phyloP scores from a whole-genome alignment of 2,329 filamentous ascomycete genomes.

The Fusarium compactum region DNA sequence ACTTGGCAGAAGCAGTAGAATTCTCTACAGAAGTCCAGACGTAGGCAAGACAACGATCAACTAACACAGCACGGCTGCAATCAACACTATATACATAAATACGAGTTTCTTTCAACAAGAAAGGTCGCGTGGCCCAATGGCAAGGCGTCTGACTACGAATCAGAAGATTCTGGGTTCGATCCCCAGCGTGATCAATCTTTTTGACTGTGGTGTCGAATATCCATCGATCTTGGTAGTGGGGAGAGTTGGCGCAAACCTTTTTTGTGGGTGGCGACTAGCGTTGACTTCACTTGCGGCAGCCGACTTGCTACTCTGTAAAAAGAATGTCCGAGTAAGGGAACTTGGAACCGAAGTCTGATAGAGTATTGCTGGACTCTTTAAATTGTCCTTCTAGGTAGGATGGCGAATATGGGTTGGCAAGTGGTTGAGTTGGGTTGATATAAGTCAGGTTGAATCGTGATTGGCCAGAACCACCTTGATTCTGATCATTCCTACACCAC shows the following conservation, averaged over 20 bases:
- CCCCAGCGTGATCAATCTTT: constrained; percentile 41
- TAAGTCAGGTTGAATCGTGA: background rate
- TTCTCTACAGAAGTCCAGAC: background rate
- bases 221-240: background rate
- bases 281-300: background rate
- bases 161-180: constrained; percentile 52
- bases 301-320: too few species aligned
- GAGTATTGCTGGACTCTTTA: background rate
- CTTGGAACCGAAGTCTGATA: too few species aligned
- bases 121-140: constrained; percentile 48
- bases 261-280: background rate
- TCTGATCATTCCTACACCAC: background rate
- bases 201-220: background rate
- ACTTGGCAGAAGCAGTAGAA: background rate
- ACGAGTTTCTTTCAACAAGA: rapidly evolving
- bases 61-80: background rate
- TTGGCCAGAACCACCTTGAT: background rate
- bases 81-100: rapidly evolving
- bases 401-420: background rate
- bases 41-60: background rate
- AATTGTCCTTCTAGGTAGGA: background rate
- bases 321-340: too few species aligned
- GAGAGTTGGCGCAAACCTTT: background rate
- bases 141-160: constrained; percentile 52
- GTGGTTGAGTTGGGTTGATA: background rate